A percentile compares a stretch with the other conserved stretches of the same genome.
Evolutionary conservation across 768 basidiomycete species (phyloP).

Genomic region (Auriscalpium orientale): DNA sequence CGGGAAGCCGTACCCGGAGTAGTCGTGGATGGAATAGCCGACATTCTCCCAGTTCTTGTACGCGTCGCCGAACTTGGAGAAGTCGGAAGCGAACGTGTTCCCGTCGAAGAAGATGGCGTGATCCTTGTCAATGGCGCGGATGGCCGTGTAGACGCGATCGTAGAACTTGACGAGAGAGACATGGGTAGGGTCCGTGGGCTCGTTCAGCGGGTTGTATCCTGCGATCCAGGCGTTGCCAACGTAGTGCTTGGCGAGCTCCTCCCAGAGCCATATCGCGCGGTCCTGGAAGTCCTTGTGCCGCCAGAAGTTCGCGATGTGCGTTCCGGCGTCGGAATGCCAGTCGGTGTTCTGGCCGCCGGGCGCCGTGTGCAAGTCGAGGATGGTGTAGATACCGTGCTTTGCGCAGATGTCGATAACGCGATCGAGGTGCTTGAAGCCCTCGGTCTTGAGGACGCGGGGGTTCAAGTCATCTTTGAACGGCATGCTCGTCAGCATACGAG

Average conservation of each 20-base stretch:
- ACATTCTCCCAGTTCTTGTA: conserved; percentile 61
- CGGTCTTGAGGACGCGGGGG: conserved; percentile 65
- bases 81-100: conserved; percentile 78
- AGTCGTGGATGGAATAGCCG: conserved; percentile 76
- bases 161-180: conserved; percentile 60
- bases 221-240: conserved; percentile 76
- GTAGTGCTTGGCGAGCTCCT: conserved; percentile 67
- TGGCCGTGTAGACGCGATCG: conserved; percentile 57
- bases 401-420: conserved; percentile 73
- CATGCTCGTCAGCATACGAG: conserved; percentile 5
- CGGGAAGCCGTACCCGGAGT: conserved; percentile 69
- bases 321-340: conserved; percentile 74
- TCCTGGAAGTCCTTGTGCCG: conserved; percentile 83
- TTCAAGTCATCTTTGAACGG: conserved; percentile 56
- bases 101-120: conserved; percentile 79
- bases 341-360: conserved; percentile 70
- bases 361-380: conserved; percentile 74
- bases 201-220: conserved; percentile 83
- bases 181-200: conserved; percentile 69
- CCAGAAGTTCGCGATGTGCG: conserved; percentile 71
- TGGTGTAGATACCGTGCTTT: conserved; percentile 68
- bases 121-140: conserved; percentile 59
- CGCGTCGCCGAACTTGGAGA: conserved; percentile 61
- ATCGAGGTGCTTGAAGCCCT: conserved; percentile 78
- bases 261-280: conserved; percentile 71